These are phyloP conservation scores for Trichoderma sp. DNA, from an alignment of 2,329 filamentous ascomycete genomes.

Conservation along the genomic window DNA sequence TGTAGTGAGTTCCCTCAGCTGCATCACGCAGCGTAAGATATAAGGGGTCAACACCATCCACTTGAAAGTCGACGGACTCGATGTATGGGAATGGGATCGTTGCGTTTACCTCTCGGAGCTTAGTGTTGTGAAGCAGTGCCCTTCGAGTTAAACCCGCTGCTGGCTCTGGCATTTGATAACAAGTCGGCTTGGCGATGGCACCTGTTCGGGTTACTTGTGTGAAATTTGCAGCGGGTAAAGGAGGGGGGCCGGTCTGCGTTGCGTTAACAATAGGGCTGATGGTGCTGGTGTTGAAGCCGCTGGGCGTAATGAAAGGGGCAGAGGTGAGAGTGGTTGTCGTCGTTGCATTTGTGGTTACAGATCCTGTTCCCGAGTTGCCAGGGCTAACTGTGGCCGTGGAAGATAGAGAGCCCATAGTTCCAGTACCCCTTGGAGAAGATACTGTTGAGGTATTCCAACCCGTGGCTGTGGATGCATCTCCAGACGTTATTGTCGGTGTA, in stretches of 20 bases:
- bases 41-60: constrained; percentile 32
- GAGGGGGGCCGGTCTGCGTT: constrained; percentile 13
- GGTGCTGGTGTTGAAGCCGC: constrained; percentile 16
- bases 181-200: constrained; percentile 30
- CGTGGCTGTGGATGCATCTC: not conserved
- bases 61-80: constrained; percentile 37
- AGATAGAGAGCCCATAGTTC: not conserved
- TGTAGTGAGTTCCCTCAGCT: constrained; percentile 28
- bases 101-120: constrained; percentile 31
- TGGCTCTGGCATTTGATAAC: constrained; percentile 31
- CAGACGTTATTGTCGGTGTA: constrained; percentile 1
- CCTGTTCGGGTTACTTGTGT: constrained; percentile 34
- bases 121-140: constrained; percentile 34
- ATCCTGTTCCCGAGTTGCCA: not conserved
- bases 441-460: constrained; percentile 15
- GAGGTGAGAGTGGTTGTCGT: not conserved
- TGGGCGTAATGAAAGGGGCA: constrained; percentile 17
- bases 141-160: constrained; percentile 27
- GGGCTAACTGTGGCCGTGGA: not conserved
- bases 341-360: not conserved
- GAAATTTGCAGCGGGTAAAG: constrained; percentile 33
- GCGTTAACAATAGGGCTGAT: constrained; percentile 3
- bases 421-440: not conserved
- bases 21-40: constrained; percentile 36
- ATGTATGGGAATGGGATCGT: constrained; percentile 38